Conservation (phyloP, 768 basidiomycete genomes). For the Trichaptum fuscoviolaceum region DNA sequence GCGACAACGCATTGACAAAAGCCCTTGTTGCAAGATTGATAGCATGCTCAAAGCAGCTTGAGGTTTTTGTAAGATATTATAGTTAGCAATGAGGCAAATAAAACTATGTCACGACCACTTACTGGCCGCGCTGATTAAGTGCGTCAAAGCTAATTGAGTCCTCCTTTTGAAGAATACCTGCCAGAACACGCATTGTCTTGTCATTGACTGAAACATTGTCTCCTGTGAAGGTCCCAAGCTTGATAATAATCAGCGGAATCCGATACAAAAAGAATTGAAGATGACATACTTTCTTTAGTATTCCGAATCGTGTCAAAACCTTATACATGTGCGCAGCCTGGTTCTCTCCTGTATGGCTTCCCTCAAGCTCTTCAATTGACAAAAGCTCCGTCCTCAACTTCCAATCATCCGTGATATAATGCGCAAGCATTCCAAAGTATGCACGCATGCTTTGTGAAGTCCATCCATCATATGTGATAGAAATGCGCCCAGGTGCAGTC, state of each 20-base stretch:
- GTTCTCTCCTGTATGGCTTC: background rate
- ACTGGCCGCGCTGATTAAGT: background rate
- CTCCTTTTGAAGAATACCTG: background rate
- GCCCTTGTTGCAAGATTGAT: background rate
- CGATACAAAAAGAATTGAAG: background rate
- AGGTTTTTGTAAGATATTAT: background rate
- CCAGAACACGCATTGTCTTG: background rate
- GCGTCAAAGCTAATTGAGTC: background rate
- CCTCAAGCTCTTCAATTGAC: background rate
- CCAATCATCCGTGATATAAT: background rate
- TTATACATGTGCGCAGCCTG: background rate
- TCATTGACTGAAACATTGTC: constrained; percentile 5
- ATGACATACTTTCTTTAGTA: background rate
- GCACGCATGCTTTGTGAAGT: background rate
- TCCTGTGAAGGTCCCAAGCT: background rate
- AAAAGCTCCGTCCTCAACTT: background rate
- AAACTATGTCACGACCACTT: background rate
- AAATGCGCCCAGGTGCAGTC: background rate
- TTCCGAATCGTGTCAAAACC: background rate
- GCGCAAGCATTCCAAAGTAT: background rate
- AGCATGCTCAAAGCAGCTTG: background rate
- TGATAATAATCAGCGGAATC: background rate
- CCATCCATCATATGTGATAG: background rate
- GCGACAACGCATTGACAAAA: background rate
- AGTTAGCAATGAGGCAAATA: too few species aligned